Evolutionary conservation across 768 basidiomycete species (phyloP).

Genomic region (Plicaturopsis crispa): DNA sequence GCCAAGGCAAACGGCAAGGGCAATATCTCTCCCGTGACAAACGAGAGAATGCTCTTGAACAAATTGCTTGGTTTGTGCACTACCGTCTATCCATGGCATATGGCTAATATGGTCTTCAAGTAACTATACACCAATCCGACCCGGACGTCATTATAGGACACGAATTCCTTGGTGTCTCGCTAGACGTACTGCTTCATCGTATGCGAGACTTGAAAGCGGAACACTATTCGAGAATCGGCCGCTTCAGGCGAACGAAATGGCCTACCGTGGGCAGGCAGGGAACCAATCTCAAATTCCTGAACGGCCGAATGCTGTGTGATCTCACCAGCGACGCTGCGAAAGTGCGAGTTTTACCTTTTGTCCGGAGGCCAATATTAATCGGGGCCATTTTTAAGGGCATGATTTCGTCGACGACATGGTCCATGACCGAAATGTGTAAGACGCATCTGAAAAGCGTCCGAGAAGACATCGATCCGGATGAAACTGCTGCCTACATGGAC

Average conservation of each 20-base stretch:
- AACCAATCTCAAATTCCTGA: constrained; percentile 74
- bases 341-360: constrained; percentile 31
- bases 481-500: constrained; percentile 88
- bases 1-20: constrained; percentile 62
- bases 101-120: constrained; percentile 24
- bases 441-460: constrained; percentile 81
- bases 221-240: constrained; percentile 90
- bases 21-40: constrained; percentile 62
- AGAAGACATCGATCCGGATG: constrained; percentile 94
- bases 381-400: constrained; percentile 54
- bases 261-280: constrained; percentile 77
- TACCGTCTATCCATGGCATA: background rate
- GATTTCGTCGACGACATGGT: constrained; percentile 98
- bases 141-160: constrained; percentile 95
- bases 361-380: background rate
- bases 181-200: constrained; percentile 86
- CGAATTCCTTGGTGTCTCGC: constrained; percentile 83
- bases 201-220: constrained; percentile 88
- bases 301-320: constrained; percentile 86
- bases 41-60: constrained; percentile 82
- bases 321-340: constrained; percentile 92
- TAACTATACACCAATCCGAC: constrained; percentile 75
- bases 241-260: constrained; percentile 82
- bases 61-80: constrained; percentile 57
- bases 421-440: constrained; percentile 92